Conservation (phyloP, 2,329 filamentous ascomycete species). For the Colletotrichum acutatum region DNA sequence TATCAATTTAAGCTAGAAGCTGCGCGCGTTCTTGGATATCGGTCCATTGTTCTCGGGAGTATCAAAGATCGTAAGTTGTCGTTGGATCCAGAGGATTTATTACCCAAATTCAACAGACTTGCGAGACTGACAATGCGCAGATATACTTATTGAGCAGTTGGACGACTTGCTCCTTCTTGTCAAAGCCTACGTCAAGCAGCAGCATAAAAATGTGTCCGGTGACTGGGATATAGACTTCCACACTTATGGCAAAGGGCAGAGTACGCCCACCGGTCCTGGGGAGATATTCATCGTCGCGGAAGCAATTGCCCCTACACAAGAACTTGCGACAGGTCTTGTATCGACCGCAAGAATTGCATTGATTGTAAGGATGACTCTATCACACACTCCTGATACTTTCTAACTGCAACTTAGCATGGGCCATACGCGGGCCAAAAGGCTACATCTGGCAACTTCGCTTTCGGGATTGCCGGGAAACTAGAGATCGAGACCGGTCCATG, state of each 20-base stretch:
- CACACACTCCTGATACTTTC: background rate
- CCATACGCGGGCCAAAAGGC: slow-evolving; percentile 62
- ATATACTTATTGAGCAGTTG: slow-evolving; percentile 51
- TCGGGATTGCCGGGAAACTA: slow-evolving; percentile 43
- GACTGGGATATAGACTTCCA: slow-evolving; percentile 50
- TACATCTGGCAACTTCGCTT: slow-evolving; percentile 61
- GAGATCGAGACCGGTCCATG: slow-evolving; percentile 43
- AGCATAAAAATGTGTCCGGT: slow-evolving; percentile 35
- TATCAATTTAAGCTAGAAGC: slow-evolving; percentile 63
- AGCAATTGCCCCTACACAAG: slow-evolving; percentile 55
- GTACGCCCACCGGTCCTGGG: slow-evolving; percentile 41
- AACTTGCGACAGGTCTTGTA: slow-evolving; percentile 50
- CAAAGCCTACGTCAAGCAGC: slow-evolving; percentile 28
- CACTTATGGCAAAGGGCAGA: slow-evolving; percentile 50
- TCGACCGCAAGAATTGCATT: slow-evolving; percentile 43
- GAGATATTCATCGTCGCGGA: slow-evolving; percentile 62
- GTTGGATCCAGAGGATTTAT: fast-evolving
- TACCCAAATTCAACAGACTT: background rate
- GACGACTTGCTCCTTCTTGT: slow-evolving; percentile 47
- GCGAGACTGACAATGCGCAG: background rate
- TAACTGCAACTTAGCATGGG: slow-evolving; percentile 46
- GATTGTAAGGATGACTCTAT: slow-evolving; percentile 34
- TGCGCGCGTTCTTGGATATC: slow-evolving; percentile 53
- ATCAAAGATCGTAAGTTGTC: slow-evolving; percentile 10
- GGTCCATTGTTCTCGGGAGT: slow-evolving; percentile 57